These are phyloP conservation scores for Anisogramma anomala DNA, from an alignment of 2,329 filamentous ascomycete genomes.

Conservation along the genomic window DNA sequence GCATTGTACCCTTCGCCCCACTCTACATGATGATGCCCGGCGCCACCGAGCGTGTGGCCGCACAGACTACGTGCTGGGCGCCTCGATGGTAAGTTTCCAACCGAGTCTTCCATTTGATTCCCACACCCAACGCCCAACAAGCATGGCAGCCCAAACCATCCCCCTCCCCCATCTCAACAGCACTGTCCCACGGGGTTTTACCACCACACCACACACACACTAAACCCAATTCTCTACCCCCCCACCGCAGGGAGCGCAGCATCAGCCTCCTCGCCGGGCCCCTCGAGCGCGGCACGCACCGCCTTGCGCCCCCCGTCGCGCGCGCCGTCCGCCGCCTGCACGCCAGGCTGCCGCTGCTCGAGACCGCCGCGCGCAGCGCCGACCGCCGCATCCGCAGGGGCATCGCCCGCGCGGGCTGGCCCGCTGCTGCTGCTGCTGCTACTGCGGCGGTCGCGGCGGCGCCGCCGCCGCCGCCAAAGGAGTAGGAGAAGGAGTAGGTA, in stretches of 20 bases:
- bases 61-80: slow-evolving; percentile 46
- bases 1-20: slow-evolving; percentile 41
- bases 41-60: slow-evolving; percentile 41
- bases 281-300: slow-evolving; percentile 34
- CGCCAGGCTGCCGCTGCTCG: slow-evolving; percentile 36
- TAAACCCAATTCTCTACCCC: too few relatives aligned
- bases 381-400: slow-evolving; percentile 36
- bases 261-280: slow-evolving; percentile 41
- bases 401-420: slow-evolving; percentile 25
- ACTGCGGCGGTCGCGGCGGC: too few relatives aligned
- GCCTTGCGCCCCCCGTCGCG: slow-evolving; percentile 36
- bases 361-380: slow-evolving; percentile 37
- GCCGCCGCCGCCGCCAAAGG: too few relatives aligned
- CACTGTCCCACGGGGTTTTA: too few relatives aligned
- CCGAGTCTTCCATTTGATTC: neutral
- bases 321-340: slow-evolving; percentile 35
- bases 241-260: slow-evolving; percentile 32
- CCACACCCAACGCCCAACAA: neutral
- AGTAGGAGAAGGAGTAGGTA: too few relatives aligned
- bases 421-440: too few relatives aligned
- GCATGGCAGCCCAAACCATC: too few relatives aligned
- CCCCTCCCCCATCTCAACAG: too few relatives aligned
- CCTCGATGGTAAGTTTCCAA: slow-evolving; percentile 34
- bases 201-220: too few relatives aligned
- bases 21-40: slow-evolving; percentile 47